These are phyloP conservation scores for Abrus pulchellus DNA, from an alignment of 306 rosid genomes.

Conservation along the genomic window DNA sequence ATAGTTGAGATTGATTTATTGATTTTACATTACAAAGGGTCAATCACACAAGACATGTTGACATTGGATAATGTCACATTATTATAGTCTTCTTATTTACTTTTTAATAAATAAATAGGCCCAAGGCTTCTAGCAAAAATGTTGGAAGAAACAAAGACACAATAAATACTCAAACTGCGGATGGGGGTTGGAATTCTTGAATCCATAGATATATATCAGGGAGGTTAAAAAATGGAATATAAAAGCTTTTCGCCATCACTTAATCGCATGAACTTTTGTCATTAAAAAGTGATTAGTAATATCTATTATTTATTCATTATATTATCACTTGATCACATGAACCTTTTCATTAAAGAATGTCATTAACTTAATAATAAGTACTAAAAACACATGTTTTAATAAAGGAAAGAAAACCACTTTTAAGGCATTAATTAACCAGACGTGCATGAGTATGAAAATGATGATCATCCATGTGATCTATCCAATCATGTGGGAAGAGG, in stretches of 20 bases:
- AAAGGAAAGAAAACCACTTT: too few species aligned
- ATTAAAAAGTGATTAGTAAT: too few species aligned
- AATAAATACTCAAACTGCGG: neutral
- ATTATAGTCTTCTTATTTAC: neutral
- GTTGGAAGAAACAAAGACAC: constrained; percentile 12
- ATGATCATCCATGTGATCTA: neutral
- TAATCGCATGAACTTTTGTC: too few species aligned
- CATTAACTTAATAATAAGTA: too few species aligned
- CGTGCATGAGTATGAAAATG: neutral
- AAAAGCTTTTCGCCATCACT: too few species aligned
- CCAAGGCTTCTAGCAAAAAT: neutral
- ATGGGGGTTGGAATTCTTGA: neutral
- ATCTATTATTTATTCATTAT: too few species aligned
- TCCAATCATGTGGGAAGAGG: neutral
- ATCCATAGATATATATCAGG: neutral
- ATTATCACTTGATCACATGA: too few species aligned
- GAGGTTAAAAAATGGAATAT: too few species aligned
- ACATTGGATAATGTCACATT: constrained; percentile 22
- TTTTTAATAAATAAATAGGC: neutral
- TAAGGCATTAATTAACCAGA: neutral
- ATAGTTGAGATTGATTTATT: constrained; percentile 49
- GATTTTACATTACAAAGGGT: constrained; percentile 43
- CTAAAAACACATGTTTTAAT: too few species aligned
- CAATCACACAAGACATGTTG: constrained; percentile 37
- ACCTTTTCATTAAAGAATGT: too few species aligned